phyloP scores from a whole-genome alignment of 164 flowering plant genomes.

The Stephania cephalantha region DNA sequence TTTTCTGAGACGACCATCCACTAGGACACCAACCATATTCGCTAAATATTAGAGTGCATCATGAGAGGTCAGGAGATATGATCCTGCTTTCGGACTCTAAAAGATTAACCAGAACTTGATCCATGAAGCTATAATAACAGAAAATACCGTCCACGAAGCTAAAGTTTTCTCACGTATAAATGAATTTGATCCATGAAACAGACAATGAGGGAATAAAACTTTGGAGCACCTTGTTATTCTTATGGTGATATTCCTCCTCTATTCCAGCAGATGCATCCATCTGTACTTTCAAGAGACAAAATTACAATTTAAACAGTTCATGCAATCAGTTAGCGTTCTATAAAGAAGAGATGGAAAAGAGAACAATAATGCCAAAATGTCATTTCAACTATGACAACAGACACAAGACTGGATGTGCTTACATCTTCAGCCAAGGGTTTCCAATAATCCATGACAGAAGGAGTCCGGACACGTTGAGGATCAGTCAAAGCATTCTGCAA shows the following conservation, averaged over 20 bases:
- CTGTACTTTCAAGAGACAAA: constrained; percentile 30
- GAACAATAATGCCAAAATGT: neutral
- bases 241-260: constrained; percentile 97
- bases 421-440: constrained; percentile 97
- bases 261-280: constrained; percentile 91
- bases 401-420: constrained; percentile 20
- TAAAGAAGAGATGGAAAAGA: neutral
- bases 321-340: neutral
- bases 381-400: constrained; percentile 1
- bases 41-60: no score
- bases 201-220: neutral
- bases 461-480: constrained; percentile 80
- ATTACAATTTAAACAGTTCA: neutral
- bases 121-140: no score
- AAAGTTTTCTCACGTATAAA: neutral
- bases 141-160: no score
- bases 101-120: no score
- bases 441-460: constrained; percentile 82
- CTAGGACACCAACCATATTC: no score
- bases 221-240: constrained; percentile 59
- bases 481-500: constrained; percentile 88
- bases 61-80: no score
- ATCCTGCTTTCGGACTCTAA: no score
- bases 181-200: neutral
- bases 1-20: no score